Conservation (phyloP, 768 basidiomycete species). For the Pleurotus citrinopileatus region DNA sequence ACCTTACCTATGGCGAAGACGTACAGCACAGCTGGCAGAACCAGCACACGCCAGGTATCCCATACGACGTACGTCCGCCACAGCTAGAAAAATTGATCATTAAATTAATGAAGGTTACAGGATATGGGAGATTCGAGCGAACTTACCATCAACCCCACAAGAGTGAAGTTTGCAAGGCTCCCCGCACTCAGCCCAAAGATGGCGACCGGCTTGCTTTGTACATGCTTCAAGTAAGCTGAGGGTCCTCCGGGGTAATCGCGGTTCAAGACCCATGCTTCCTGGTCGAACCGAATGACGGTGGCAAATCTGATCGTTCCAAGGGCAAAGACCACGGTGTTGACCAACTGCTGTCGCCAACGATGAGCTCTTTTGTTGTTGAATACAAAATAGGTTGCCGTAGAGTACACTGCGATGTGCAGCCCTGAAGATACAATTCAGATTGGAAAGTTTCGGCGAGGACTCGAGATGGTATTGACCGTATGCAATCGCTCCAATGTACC, state of each 20-base stretch:
- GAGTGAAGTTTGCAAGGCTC: not conserved
- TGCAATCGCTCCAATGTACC: not conserved
- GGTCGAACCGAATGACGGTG: not conserved
- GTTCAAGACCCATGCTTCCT: not conserved
- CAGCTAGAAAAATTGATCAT: not conserved
- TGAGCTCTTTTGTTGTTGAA: not conserved
- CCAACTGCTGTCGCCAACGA: not conserved
- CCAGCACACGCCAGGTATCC: not conserved
- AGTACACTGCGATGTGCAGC: constrained; percentile 2
- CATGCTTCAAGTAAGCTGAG: not conserved
- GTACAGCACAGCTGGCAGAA: not conserved
- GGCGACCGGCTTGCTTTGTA: not conserved
- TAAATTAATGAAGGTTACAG: no score
- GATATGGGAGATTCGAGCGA: not conserved
- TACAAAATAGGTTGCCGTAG: not conserved
- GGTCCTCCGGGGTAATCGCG: not conserved
- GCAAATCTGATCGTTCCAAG: not conserved
- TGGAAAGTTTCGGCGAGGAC: not conserved
- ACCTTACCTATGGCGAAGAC: not conserved
- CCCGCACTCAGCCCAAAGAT: not conserved
- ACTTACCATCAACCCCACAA: not conserved
- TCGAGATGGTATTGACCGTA: not conserved
- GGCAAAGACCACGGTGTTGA: not conserved
- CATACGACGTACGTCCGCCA: not conserved
- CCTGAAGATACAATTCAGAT: not conserved